A percentile compares a stretch with the other conserved stretches of the same genome.
phyloP scores from a whole-genome alignment of 768 basidiomycete species.

The Mycena latifolia region DNA sequence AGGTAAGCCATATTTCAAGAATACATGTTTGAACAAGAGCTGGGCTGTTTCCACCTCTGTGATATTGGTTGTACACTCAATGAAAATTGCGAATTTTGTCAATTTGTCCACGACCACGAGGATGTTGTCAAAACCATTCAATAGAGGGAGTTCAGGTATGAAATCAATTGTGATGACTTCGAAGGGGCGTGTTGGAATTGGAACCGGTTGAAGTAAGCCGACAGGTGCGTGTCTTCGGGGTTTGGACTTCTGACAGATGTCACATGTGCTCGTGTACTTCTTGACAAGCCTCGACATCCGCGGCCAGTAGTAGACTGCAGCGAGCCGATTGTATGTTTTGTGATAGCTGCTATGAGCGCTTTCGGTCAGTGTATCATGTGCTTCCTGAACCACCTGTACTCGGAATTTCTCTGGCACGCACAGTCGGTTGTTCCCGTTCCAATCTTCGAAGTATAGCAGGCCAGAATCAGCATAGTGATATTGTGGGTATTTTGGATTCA shows the following conservation, averaged over 20 bases:
- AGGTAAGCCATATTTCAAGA: constrained; percentile 1
- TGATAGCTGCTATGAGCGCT: constrained; percentile 45
- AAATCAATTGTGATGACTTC: constrained; percentile 50
- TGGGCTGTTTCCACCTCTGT: constrained; percentile 31
- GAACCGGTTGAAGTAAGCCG: constrained; percentile 50
- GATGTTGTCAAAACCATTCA: constrained; percentile 44
- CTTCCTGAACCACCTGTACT: constrained; percentile 37
- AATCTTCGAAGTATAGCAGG: constrained; percentile 42
- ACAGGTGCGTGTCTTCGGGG: constrained; percentile 47
- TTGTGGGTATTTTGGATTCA: constrained; percentile 17
- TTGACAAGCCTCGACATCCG: constrained; percentile 43
- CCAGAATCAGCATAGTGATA: constrained; percentile 26
- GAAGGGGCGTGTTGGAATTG: constrained; percentile 48
- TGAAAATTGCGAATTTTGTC: constrained; percentile 55
- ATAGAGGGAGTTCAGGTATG: constrained; percentile 47
- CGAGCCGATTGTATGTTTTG: constrained; percentile 40
- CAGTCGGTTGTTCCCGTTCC: constrained; percentile 34
- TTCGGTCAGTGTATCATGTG: constrained; percentile 39
- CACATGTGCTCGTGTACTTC: constrained; percentile 38
- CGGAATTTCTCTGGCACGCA: constrained; percentile 42
- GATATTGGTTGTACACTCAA: constrained; percentile 44
- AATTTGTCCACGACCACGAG: constrained; percentile 51
- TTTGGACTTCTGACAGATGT: too few relatives aligned
- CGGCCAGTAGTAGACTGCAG: constrained; percentile 46
- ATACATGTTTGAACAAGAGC: neutral